A percentile compares a stretch with the other conserved stretches of the same genome.
These are phyloP conservation scores for Aspergillus campestris DNA, from an alignment of 495 filamentous ascomycete species.

Conservation along the genomic window DNA sequence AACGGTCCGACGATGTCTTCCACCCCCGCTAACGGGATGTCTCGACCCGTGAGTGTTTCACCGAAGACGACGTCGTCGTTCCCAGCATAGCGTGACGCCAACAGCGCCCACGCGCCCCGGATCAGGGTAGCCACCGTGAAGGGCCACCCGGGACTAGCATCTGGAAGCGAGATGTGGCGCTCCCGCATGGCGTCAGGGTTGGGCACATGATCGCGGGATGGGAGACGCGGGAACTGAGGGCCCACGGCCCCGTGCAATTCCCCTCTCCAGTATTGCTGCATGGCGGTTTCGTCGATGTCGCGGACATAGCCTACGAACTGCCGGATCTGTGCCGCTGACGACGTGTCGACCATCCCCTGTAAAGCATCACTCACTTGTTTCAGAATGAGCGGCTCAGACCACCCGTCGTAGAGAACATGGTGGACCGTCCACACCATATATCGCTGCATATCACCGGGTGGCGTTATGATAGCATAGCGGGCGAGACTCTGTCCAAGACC, in stretches of 20 bases:
- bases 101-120: conserved; percentile 53
- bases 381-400: conserved; percentile 50
- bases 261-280: conserved; percentile 35
- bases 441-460: conserved; percentile 18
- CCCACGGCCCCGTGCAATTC: conserved; percentile 43
- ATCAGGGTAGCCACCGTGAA: conserved; percentile 52
- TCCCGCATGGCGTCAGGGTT: conserved; percentile 44
- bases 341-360: neutral
- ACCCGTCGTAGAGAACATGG: conserved; percentile 63
- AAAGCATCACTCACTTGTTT: conserved; percentile 41
- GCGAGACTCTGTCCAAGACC: conserved; percentile 47
- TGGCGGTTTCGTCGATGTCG: conserved; percentile 25
- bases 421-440: conserved; percentile 57
- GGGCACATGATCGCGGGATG: conserved; percentile 46
- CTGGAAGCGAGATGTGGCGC: conserved; percentile 34
- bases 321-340: conserved; percentile 19
- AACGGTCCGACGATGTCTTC: conserved; percentile 45
- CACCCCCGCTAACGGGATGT: conserved; percentile 38
- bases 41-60: conserved; percentile 47
- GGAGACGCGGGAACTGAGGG: conserved; percentile 50
- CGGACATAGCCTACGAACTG: conserved; percentile 37
- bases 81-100: conserved; percentile 44
- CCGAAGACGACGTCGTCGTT: conserved; percentile 51
- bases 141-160: conserved; percentile 23
- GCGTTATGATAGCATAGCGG: conserved; percentile 43